Evolutionary conservation across 2,329 filamentous ascomycete genomes (phyloP).

Genomic region (Neocatenulostroma microsporum): DNA sequence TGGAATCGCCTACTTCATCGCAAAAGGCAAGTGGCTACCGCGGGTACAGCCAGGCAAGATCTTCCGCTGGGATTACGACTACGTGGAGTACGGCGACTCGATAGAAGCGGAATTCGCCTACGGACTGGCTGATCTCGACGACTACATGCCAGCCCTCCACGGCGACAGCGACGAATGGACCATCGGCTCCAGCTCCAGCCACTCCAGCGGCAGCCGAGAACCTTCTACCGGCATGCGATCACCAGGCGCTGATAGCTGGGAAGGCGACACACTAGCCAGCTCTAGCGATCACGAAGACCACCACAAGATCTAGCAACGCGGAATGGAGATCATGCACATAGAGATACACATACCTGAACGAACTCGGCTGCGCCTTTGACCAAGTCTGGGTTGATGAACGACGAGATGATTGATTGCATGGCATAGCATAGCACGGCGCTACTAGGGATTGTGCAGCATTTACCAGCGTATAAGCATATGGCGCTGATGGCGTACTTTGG

Average conservation of each 20-base stretch:
- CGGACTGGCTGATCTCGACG: constrained; percentile 47
- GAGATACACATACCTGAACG: too few relatives aligned
- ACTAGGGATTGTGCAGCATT: constrained; percentile 2
- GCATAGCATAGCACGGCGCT: too few relatives aligned
- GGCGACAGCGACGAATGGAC: constrained; percentile 60
- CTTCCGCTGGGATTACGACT: constrained; percentile 93
- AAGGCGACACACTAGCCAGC: constrained; percentile 46
- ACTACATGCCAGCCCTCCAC: constrained; percentile 36
- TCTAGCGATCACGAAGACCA: constrained; percentile 8
- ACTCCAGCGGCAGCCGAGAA: constrained; percentile 58
- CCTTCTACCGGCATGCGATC: constrained; percentile 43
- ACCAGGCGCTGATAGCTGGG: constrained; percentile 49
- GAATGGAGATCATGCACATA: too few relatives aligned
- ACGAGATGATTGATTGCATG: neutral
- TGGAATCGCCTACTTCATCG: constrained; percentile 68
- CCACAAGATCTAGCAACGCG: constrained; percentile 4
- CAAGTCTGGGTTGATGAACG: too few relatives aligned
- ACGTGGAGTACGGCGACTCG: constrained; percentile 71
- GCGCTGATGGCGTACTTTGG: neutral
- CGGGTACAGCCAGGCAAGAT: constrained; percentile 75
- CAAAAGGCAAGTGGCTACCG: constrained; percentile 72
- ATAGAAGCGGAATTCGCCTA: constrained; percentile 43
- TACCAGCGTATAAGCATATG: constrained; percentile 1
- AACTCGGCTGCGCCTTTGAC: too few relatives aligned
- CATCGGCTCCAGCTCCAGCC: constrained; percentile 70